phyloP scores from a whole-genome alignment of 805 yeast genomes.

The Brettanomyces anomalus region DNA sequence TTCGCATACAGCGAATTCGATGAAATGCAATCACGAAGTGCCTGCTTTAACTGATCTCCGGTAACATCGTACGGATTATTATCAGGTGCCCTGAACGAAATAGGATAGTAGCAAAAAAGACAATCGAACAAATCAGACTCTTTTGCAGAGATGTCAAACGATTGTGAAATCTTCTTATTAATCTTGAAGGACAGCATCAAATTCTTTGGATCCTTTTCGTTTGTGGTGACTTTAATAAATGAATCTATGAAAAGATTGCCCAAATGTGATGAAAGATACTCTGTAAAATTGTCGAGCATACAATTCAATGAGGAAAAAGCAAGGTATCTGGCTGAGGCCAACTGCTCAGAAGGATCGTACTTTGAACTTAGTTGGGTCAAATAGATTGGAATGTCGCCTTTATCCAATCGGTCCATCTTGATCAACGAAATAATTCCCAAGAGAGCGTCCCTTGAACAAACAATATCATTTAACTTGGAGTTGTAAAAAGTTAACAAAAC shows the following conservation, averaged over 20 bases:
- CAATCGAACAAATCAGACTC: slow-evolving; percentile 75
- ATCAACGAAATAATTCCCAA: slow-evolving; percentile 45
- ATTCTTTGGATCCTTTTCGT: slow-evolving; percentile 94
- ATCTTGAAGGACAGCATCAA: slow-evolving; percentile 60
- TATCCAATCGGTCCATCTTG: slow-evolving; percentile 38
- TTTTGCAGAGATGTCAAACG: slow-evolving; percentile 31
- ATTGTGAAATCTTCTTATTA: slow-evolving; percentile 36
- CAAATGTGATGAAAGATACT: slow-evolving; percentile 13
- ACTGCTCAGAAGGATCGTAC: slow-evolving; percentile 48
- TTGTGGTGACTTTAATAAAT: slow-evolving; percentile 62
- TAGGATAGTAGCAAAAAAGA: slow-evolving; percentile 92
- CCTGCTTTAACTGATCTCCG: slow-evolving; percentile 55
- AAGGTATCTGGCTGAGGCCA: slow-evolving; percentile 54
- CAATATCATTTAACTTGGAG: slow-evolving; percentile 60
- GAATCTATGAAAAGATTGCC: slow-evolving; percentile 40
- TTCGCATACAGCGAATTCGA: slow-evolving; percentile 55
- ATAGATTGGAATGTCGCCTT: slow-evolving; percentile 28
- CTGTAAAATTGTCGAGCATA: slow-evolving; percentile 24
- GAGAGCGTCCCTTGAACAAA: slow-evolving; percentile 42
- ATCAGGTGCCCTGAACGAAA: slow-evolving; percentile 85
- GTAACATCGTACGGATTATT: slow-evolving; percentile 84
- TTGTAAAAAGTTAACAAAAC: slow-evolving; percentile 49
- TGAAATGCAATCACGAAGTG: slow-evolving; percentile 54
- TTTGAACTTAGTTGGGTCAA: slow-evolving; percentile 27
- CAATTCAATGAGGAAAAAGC: slow-evolving; percentile 43